Evolutionary conservation across 495 filamentous ascomycete genomes (phyloP).

Genomic region (Neurospora sp.): DNA sequence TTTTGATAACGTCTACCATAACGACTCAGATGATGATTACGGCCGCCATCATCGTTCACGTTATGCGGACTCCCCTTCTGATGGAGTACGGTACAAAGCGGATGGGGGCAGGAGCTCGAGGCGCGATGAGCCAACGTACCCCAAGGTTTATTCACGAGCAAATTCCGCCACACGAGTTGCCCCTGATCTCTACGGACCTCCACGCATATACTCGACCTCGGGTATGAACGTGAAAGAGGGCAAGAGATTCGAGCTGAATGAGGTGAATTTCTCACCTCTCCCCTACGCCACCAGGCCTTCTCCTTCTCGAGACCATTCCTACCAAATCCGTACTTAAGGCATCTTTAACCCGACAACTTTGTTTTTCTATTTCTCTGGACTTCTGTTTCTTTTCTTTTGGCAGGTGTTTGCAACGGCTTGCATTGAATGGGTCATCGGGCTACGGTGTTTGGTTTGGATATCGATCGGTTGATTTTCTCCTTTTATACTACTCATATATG

Average conservation of each 20-base stretch:
- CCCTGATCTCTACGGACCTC: not conserved
- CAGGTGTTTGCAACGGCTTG: not conserved
- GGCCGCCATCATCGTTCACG: slow-evolving; percentile 6
- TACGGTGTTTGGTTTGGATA: not conserved
- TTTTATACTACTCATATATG: slow-evolving; percentile 13
- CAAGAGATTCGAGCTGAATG: slow-evolving; percentile 7
- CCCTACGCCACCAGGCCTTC: no score
- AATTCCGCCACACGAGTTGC: not conserved
- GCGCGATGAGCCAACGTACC: not conserved
- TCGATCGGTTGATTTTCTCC: not conserved
- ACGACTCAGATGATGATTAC: slow-evolving; percentile 23
- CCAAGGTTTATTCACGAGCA: not conserved
- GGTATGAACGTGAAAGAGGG: slow-evolving; percentile 17
- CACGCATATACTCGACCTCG: not conserved
- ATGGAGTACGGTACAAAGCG: not conserved
- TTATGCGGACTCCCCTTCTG: not conserved
- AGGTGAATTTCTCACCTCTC: slow-evolving; percentile 10
- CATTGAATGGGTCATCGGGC: not conserved
- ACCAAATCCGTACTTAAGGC: not conserved
- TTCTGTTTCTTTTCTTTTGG: not conserved
- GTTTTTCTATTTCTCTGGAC: not conserved
- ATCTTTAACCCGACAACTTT: not conserved
- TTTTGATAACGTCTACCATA: slow-evolving; percentile 7
- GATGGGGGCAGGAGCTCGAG: not conserved
- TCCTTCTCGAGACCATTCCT: not conserved